These are phyloP conservation scores for Penicillium vulpinum DNA, from an alignment of 2,329 filamentous ascomycete species.

Conservation along the genomic window DNA sequence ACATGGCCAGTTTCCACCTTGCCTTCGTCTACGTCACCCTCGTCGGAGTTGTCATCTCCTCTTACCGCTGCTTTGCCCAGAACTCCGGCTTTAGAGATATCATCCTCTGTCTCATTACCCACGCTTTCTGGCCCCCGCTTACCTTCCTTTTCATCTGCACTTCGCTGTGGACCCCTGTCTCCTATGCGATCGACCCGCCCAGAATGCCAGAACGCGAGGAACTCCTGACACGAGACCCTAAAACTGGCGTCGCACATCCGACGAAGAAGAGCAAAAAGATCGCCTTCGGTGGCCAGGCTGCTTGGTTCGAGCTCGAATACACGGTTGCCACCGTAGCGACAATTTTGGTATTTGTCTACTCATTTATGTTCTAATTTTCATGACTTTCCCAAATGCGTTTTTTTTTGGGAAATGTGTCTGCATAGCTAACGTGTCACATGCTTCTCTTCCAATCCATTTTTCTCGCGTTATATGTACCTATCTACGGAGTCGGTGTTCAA, in stretches of 20 bases:
- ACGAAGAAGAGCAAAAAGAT: conserved; percentile 54
- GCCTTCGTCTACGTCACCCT: conserved; percentile 56
- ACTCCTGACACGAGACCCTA: conserved; percentile 56
- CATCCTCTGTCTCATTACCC: conserved; percentile 57
- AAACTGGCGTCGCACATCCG: conserved; percentile 51
- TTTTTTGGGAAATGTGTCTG: neutral
- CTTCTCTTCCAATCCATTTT: neutral
- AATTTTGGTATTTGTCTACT: conserved; percentile 50
- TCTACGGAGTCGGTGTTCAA: neutral
- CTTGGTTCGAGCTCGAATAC: conserved; percentile 59
- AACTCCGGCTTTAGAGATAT: conserved; percentile 42
- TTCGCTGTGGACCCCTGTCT: conserved; percentile 60
- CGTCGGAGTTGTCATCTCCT: conserved; percentile 52
- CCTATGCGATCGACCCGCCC: conserved; percentile 63
- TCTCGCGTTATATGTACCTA: neutral
- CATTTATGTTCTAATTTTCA: conserved; percentile 32
- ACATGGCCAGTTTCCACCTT: conserved; percentile 58
- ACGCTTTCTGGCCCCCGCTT: conserved; percentile 63
- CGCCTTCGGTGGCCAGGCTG: conserved; percentile 55
- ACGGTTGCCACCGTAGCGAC: conserved; percentile 54
- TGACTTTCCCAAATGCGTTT: neutral
- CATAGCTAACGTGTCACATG: conserved; percentile 11
- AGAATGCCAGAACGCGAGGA: conserved; percentile 59
- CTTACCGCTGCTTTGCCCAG: conserved; percentile 52
- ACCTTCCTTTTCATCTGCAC: conserved; percentile 58